These are phyloP conservation scores for Pseudocercospora fijiensis DNA, from an alignment of 2,329 filamentous ascomycete species.

Conservation along the genomic window DNA sequence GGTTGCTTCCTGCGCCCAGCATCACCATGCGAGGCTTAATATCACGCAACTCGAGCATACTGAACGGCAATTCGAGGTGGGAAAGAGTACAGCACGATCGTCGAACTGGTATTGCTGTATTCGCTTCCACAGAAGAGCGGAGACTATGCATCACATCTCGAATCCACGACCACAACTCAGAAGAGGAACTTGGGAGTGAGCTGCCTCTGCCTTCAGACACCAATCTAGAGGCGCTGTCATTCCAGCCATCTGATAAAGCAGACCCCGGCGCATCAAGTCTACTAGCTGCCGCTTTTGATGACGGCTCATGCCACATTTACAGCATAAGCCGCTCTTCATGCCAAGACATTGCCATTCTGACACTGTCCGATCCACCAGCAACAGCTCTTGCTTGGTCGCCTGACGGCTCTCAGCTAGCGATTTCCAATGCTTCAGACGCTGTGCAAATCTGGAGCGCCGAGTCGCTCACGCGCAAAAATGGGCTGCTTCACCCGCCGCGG, in stretches of 20 bases:
- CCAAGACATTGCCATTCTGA: slow-evolving; percentile 24
- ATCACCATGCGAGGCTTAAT: slow-evolving; percentile 25
- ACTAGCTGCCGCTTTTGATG: slow-evolving; percentile 44
- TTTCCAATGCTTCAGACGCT: slow-evolving; percentile 43
- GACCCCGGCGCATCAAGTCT: slow-evolving; percentile 14
- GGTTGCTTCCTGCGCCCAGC: slow-evolving; percentile 10
- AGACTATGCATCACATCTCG: slow-evolving; percentile 39
- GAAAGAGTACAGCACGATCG: slow-evolving; percentile 42
- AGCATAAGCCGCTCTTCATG: slow-evolving; percentile 31
- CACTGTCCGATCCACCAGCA: slow-evolving; percentile 35
- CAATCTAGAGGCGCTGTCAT: slow-evolving; percentile 43
- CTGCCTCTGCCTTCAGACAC: slow-evolving; percentile 18
- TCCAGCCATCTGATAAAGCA: slow-evolving; percentile 35
- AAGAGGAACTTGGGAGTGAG: slow-evolving; percentile 4
- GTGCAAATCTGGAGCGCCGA: slow-evolving; percentile 47
- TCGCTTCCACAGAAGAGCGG: slow-evolving; percentile 31
- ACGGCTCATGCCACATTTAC: slow-evolving; percentile 45
- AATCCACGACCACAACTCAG: slow-evolving; percentile 24
- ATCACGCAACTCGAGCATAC: slow-evolving; percentile 18
- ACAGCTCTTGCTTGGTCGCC: slow-evolving; percentile 48
- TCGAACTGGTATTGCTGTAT: slow-evolving; percentile 37
- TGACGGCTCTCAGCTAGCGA: slow-evolving; percentile 45
- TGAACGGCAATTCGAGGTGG: slow-evolving; percentile 20
- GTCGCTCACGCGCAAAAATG: slow-evolving; percentile 24
- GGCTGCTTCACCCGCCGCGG: slow-evolving; percentile 18